Base-by-base conservation (phyloP, 139 green algal genomes). In the Chlorella sp. region DNA sequence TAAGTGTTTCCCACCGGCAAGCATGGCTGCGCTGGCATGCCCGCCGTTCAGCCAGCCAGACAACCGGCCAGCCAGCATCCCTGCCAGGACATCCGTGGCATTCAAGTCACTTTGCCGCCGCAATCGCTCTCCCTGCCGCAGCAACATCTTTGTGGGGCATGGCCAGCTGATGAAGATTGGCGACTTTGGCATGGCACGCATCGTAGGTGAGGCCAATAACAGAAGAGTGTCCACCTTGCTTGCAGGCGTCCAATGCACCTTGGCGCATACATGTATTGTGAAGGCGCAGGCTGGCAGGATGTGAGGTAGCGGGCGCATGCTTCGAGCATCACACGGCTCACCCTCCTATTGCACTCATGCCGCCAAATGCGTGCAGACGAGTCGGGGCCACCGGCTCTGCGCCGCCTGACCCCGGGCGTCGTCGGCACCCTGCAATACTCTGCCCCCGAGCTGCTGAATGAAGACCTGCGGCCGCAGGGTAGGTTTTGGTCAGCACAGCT, bases 121-220 rank as follows among this genome's bases (percentile, higher is more conserved):
- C 44, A 51, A 51, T 51, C 44, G 12, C 51, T 60, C 51, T 2
- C 21, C 23, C 25, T 56, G 38, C 17, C 65, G 57, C 84, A 85
- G 84, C 84, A 88, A 88, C 78, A 88, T 93, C 28, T 93, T 93
- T 71, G 85, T 93, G 21, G 87, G 90, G 1, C 86, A 93, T 38
- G 89, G 89, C 39, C 83, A 91, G 78, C 60, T 84, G 44, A 90
- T 94, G 89, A 94, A 94, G 86, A 88, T 94, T 38, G 91, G 91
- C 7, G 91, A 94, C 85, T 86, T 92, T 79, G 90, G 90, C 9
- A 92, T 93, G 90, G 88, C 73, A 32, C 81, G 88, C 28, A 17
- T 69, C 63, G 63, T 69, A 9, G 63, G 26, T 69, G 63, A 21
- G 63, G 15, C 21, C 60, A n/a, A n/a, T n/a, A n/a, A n/a, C n/a